Percentiles rank a stretch among this genome's conserved stretches.
phyloP scores from a whole-genome alignment of 2,329 filamentous ascomycete species.

The Colletotrichum sp. region DNA sequence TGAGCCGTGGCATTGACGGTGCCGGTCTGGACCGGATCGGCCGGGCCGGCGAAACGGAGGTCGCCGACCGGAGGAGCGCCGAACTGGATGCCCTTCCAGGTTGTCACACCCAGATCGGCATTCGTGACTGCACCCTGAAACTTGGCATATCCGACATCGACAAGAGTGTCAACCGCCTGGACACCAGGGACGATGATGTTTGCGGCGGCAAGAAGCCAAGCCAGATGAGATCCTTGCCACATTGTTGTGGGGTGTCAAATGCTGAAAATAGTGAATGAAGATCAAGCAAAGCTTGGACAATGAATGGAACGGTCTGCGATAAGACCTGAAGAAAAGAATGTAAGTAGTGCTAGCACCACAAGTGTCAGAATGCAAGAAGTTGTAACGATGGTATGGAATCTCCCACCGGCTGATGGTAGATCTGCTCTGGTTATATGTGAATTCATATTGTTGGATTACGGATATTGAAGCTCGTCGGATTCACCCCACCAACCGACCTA shows the following conservation, averaged over 20 bases:
- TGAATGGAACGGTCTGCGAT: background rate
- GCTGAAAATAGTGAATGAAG: background rate
- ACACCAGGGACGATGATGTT: background rate
- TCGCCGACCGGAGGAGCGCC: conserved; percentile 71
- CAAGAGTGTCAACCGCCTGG: conserved; percentile 35
- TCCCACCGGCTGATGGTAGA: too few species aligned
- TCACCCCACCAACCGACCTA: background rate
- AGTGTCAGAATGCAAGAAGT: background rate
- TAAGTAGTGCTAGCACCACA: conserved; percentile 1
- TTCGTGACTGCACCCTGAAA: conserved; percentile 57
- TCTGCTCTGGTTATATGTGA: background rate
- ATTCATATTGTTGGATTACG: background rate
- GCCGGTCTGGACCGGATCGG: conserved; percentile 50
- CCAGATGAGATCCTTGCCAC: conserved; percentile 3
- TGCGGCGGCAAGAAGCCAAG: background rate
- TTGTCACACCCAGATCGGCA: conserved; percentile 59
- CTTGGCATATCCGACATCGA: conserved; percentile 70
- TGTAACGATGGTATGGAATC: background rate
- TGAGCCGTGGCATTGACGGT: conserved; percentile 54
- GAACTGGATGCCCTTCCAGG: conserved; percentile 79
- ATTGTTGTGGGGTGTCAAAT: background rate
- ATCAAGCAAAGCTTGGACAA: background rate
- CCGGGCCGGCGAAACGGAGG: conserved; percentile 70
- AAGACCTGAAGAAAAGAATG: background rate
- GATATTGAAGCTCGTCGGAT: background rate